Base-by-base conservation (phyloP, 495 filamentous ascomycete species). In the Peziza echinospora region DNA sequence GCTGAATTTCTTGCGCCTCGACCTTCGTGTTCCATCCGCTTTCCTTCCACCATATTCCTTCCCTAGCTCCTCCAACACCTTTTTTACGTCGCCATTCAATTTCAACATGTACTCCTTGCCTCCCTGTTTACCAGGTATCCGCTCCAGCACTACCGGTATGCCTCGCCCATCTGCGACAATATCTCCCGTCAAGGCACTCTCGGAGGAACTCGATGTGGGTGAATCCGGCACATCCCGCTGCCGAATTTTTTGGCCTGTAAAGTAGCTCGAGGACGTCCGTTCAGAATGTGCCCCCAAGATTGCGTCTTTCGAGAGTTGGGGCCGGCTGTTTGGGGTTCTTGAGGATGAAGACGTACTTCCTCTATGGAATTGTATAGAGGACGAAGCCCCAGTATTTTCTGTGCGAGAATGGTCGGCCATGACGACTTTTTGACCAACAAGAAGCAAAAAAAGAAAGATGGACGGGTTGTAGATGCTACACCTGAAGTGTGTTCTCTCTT, bases 1-100 rank as follows among this genome's bases (percentile, higher is more conserved):
- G 47, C 69, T 62, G 56, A 81, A 76, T 47, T 71, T 73, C 46
- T 67, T 71, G 55, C 63, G 61, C 19, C 57, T 46, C 48, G 47
- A 17, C 30, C 30, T 17, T 37, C 19, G 59, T 30, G 47, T 51
- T 16, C 45, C 52, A 24, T 39, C 28, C 21, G 26, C 45, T 13
- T 19, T 13, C 5, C 13, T 5, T 17, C 42, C 44, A 26, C 47
- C 13, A 13, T 37, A 17, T 17, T 37, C 30, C 30, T 37, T 37
- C 30, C 19, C 30, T 17, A 37, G 1, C 30, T 37, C 47, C 21
- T 21, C 43, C 30, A 55, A 25, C 26, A 55, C 16, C 30, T 48
- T 17, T 13, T 47, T 43, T 21, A 55, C 21, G 21, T 55, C 53
- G 40, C 50, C 48, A 40, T 55, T 51, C 41, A 55, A 47, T 9